These are phyloP conservation scores for Jatropha curcas DNA, from an alignment of 345 rosid genomes.

Conservation along the genomic window DNA sequence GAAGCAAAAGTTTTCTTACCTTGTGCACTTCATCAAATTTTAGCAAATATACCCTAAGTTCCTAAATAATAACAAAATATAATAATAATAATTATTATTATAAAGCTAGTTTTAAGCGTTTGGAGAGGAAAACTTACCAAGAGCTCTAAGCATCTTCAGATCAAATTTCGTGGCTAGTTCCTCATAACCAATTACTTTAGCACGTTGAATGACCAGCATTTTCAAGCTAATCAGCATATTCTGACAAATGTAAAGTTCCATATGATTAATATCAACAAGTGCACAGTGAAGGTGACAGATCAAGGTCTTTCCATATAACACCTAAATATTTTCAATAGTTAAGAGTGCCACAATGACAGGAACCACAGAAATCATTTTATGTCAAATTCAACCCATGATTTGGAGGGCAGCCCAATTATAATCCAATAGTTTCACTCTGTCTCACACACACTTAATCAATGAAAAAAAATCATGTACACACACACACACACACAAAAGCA, in stretches of 20 bases:
- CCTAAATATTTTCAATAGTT: neutral
- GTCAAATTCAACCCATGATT: neutral
- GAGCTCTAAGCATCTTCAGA: constrained; percentile 64
- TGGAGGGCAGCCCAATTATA: neutral
- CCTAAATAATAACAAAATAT: neutral
- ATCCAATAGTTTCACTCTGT: neutral
- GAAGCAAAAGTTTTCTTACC: neutral
- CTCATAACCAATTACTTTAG: constrained; percentile 47
- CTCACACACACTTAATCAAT: neutral
- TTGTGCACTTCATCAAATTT: neutral
- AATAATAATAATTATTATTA: too few species aligned
- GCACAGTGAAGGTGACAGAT: neutral
- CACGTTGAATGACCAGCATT: constrained; percentile 52
- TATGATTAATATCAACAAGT: neutral
- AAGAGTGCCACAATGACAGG: neutral
- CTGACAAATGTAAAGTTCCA: constrained; percentile 33
- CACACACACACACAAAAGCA: too few species aligned
- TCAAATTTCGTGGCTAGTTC: constrained; percentile 59
- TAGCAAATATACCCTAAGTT: neutral
- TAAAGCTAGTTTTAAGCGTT: neutral
- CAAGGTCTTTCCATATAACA: neutral
- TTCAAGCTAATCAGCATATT: constrained; percentile 70
- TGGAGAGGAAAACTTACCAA: constrained; percentile 41
- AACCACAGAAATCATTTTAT: neutral
- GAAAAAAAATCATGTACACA: too few species aligned